These are phyloP conservation scores for Quercus phellos DNA, from an alignment of 331 rosid genomes.

Conservation along the genomic window DNA sequence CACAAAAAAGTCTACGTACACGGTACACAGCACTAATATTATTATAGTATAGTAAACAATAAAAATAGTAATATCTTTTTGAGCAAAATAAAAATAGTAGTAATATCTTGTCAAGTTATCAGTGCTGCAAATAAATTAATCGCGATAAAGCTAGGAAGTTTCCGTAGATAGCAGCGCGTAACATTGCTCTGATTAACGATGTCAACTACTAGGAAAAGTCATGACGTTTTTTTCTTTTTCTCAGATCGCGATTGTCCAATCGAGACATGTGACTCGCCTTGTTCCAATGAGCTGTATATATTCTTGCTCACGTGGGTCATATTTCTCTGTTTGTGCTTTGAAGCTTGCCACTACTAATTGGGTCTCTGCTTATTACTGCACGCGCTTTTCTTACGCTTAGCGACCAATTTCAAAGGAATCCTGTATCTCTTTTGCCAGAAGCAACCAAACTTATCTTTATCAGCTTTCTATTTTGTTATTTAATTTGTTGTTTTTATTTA, in stretches of 20 bases:
- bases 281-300: slow-evolving; percentile 23
- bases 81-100: no score
- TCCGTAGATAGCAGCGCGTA: background rate
- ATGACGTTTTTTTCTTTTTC: background rate
- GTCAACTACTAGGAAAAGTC: background rate
- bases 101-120: no score
- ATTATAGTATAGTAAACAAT: no score
- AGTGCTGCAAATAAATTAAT: no score
- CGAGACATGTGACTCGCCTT: slow-evolving; percentile 14
- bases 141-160: background rate
- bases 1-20: no score
- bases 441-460: background rate
- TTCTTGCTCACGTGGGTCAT: slow-evolving; percentile 11
- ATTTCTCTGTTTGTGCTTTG: background rate
- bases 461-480: no score
- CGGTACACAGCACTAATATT: no score
- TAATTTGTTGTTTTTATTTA: no score
- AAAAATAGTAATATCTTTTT: no score
- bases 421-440: background rate
- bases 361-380: background rate
- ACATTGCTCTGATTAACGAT: background rate
- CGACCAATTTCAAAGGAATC: background rate
- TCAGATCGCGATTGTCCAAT: background rate
- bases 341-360: background rate
- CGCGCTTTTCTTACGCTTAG: slow-evolving; percentile 15